Evolutionary conservation across 805 yeast genomes (phyloP).

Genomic region (Sungouiella blattae): DNA sequence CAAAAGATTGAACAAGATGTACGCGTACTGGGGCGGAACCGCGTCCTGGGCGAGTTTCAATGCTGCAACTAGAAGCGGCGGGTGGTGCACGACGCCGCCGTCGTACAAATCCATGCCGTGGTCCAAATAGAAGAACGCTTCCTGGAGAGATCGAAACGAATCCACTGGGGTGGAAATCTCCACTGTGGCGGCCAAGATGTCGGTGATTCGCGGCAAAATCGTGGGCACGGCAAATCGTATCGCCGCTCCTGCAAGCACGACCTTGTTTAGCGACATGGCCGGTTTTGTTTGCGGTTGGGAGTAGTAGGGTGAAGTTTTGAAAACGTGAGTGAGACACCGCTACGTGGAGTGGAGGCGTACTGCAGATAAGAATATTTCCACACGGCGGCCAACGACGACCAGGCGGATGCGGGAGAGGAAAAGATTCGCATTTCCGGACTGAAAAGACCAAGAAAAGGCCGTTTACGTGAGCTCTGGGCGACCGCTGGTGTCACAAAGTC

Average conservation of each 20-base stretch:
- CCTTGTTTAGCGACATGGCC: conserved; percentile 16
- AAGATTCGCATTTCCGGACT: too few relatives aligned
- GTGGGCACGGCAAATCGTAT: conserved; percentile 35
- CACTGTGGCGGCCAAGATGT: conserved; percentile 36
- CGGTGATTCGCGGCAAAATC: conserved; percentile 28
- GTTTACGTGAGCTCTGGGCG: too few relatives aligned
- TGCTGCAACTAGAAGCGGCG: conserved; percentile 62
- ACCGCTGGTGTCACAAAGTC: too few relatives aligned
- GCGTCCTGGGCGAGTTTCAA: conserved; percentile 37
- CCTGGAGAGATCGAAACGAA: conserved; percentile 52
- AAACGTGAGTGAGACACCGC: too few relatives aligned
- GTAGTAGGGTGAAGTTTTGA: too few relatives aligned
- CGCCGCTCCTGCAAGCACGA: conserved; percentile 16
- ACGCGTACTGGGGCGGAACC: conserved; percentile 14
- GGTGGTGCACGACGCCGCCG: conserved; percentile 85
- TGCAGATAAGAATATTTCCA: too few relatives aligned
- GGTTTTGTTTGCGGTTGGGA: neutral
- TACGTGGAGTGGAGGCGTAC: too few relatives aligned
- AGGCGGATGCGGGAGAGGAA: too few relatives aligned
- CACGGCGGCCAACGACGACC: too few relatives aligned
- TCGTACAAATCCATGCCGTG: conserved; percentile 64
- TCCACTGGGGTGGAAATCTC: conserved; percentile 62
- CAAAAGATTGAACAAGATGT: conserved; percentile 33
- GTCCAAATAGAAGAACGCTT: conserved; percentile 32
- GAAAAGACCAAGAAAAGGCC: too few relatives aligned